Evolutionary conservation across 768 basidiomycete species (phyloP), one percentile per base, ranked within the genome.

Genomic region (Kwoniella heveanensis): DNA sequence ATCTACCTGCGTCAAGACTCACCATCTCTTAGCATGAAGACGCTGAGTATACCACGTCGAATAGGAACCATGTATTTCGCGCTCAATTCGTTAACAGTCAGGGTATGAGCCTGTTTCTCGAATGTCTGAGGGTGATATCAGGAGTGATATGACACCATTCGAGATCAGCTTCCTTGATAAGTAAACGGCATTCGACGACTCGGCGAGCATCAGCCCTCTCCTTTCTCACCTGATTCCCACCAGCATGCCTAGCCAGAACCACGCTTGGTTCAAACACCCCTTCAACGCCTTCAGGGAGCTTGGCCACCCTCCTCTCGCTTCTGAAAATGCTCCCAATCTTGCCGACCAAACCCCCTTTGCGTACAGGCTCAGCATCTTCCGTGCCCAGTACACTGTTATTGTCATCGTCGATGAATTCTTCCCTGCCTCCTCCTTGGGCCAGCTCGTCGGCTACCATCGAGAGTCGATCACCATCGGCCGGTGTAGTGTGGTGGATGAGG

Each of bases 41-140:
- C 55, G 48, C 75, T 77, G 52, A 77, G 52, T 12, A 80, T 73
- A 25, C 65, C 71, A 32, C 77, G 62, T 26, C 77, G 64, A 13
- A 80, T 68, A 2, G 79, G 79, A 8, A 80, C 70, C 79, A 80
- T 80, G 57, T 78, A 80, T 48, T 78, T 77, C 22, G 76, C 76
- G 21, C 70, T 70, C 22, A 80, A 58, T 26, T 78, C 66, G 60
- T 77, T 77, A 5, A 80, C 70, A 0, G 74, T 77, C 27, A 78
- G 60, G 13, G 74, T 66, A 68, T 80, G 79, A 0, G 76, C 74
- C 51, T 62, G 63, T 52, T 69, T 72, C 51, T 68, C 60, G 47
- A 64, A 65, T 5, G 68, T 68, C 72, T 69, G 32, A 17, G 12
- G 37, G 5, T n/a, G n/a, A n/a, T n/a, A n/a, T 26, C 15, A 30